Conservation (phyloP, 2,329 filamentous ascomycete species). For the Blumeria graminis region DNA sequence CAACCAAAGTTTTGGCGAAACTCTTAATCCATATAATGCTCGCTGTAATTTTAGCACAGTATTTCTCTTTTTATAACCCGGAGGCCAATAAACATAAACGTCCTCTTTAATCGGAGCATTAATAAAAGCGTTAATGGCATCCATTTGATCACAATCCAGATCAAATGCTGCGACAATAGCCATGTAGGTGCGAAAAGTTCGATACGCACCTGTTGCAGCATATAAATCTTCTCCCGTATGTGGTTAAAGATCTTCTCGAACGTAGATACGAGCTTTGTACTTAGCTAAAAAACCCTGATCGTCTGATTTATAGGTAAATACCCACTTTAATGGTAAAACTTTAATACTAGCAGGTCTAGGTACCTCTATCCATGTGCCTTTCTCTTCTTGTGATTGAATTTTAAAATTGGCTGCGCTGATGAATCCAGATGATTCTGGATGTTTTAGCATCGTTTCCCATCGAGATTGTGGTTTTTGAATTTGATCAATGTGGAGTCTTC, state of each 20-base stretch:
- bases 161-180: not conserved
- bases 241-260: not conserved
- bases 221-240: not conserved
- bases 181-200: not conserved
- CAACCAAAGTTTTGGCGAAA: not conserved
- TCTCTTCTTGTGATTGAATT: not conserved
- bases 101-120: not conserved
- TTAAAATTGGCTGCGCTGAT: not conserved
- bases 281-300: not conserved
- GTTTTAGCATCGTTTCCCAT: not conserved
- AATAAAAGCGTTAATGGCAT: not conserved
- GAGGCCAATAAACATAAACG: not conserved
- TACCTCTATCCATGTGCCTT: not conserved
- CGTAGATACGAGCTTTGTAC: not conserved
- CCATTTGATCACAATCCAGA: not conserved
- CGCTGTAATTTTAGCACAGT: not conserved
- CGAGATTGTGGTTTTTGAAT: too few relatives aligned
- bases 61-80: not conserved
- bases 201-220: not conserved
- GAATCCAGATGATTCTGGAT: not conserved
- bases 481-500: too few relatives aligned
- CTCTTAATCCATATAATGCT: not conserved
- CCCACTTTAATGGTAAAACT: not conserved
- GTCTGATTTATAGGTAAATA: conserved; percentile 1
- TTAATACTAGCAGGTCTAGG: not conserved